Base-by-base conservation (phyloP, 2,329 filamentous ascomycete species). In the Lecanicillium sp. region DNA sequence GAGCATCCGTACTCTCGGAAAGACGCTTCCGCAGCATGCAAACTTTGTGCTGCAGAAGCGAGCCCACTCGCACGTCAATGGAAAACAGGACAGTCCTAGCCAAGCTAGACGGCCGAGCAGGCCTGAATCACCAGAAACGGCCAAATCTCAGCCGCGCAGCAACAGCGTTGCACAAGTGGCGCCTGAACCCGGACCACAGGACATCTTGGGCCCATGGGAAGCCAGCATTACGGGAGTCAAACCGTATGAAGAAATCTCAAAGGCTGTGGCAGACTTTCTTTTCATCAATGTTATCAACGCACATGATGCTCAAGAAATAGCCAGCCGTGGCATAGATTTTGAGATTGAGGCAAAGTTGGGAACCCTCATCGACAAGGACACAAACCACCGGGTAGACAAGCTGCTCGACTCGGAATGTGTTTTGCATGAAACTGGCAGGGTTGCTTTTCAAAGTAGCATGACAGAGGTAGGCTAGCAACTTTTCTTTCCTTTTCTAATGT, bases 301-400 rank as follows among this genome's bases (percentile, higher is more conserved):
- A 44, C 68, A 73, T n/a, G 77, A 85, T 47, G 69, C 80, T 28
- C 71, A 71, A 22, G 78, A 83, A 48, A 73, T 83, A 15, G 60
- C 67, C 13, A 73, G 73, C 37, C 71, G 75, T 13, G 78, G 78
- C 6, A 81, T 88, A 12, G 75, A 86, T 43, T 80, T 95, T 38
- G 92, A 98, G 60, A 85, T 98, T 39, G 92, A 98, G 63, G 92
- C 88, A 9, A 96, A 96, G 59, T 69, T 96, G 34, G 92, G 92
- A 14, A 82, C 79, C 18, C 70, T 96, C 12, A 75, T 90, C 41
- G 80, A 86, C 56, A 79, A 78, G 53, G 75, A 81, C 44, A 84
- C 78, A 6, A 76, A 82, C 41, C 70, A 80, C 33, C 74, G 86
- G n/a, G 65, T 89, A 18, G 65, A 73, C 9, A 62, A 89, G 9